Conservation (phyloP, 305 asterid genomes). For the Solanum chacoense region DNA sequence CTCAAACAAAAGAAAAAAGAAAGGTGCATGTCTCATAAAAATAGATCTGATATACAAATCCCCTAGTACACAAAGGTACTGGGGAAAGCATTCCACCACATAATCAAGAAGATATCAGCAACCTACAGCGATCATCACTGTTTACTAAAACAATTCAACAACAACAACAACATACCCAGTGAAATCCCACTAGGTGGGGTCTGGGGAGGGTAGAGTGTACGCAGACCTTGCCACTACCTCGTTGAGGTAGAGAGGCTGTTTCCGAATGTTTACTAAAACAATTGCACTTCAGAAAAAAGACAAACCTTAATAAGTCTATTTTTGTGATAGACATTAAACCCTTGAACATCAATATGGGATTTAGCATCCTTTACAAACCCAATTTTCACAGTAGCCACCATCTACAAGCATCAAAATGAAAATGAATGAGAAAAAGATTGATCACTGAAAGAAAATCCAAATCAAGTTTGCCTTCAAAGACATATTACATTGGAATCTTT, state of each 20-base stretch:
- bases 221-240: too few species aligned
- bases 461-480: background rate
- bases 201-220: too few species aligned
- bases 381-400: slow-evolving; percentile 83
- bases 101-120: background rate
- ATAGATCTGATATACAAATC: background rate
- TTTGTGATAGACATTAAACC: slow-evolving; percentile 95
- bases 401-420: slow-evolving; percentile 28
- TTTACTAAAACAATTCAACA: background rate
- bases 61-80: background rate
- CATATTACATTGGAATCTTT: slow-evolving; percentile 55
- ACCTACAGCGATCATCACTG: background rate
- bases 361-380: slow-evolving; percentile 97
- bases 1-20: background rate
- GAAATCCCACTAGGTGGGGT: too few species aligned
- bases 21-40: background rate
- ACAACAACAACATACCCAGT: too few species aligned
- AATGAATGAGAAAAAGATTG: slow-evolving; percentile 10
- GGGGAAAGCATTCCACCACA: background rate
- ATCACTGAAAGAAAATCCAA: background rate
- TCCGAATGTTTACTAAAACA: background rate
- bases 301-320: slow-evolving; percentile 91
- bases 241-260: too few species aligned
- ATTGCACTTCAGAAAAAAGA: background rate
- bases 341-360: slow-evolving; percentile 93